These are phyloP conservation scores for Yamadazyma diospyri DNA, from an alignment of 1,139 yeast species.

Conservation along the genomic window DNA sequence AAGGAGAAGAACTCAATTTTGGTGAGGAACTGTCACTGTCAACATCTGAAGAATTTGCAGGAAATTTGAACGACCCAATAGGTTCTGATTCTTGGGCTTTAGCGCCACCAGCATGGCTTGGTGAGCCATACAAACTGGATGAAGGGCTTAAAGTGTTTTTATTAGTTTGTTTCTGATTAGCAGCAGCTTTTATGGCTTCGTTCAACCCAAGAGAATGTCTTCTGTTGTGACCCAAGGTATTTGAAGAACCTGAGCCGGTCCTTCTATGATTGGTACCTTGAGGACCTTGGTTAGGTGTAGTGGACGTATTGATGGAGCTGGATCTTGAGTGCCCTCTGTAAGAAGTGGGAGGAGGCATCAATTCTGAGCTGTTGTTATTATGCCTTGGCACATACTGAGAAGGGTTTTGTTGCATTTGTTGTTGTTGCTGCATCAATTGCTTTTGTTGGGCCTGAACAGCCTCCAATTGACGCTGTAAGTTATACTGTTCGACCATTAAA, in stretches of 20 bases:
- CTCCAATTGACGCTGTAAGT: slow-evolving; percentile 88
- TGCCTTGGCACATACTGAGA: slow-evolving; percentile 6
- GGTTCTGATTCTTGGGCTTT: slow-evolving; percentile 14
- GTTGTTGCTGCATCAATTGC: slow-evolving; percentile 68
- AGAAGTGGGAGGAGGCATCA: slow-evolving; percentile 28
- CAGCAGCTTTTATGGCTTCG: slow-evolving; percentile 98
- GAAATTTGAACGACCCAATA: slow-evolving; percentile 34
- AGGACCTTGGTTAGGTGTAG: neutral
- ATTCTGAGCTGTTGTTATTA: slow-evolving; percentile 16
- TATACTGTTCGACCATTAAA: slow-evolving; percentile 89
- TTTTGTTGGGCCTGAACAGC: slow-evolving; percentile 90
- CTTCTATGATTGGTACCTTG: slow-evolving; percentile 26
- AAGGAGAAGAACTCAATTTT: slow-evolving; percentile 17
- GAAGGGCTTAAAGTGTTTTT: slow-evolving; percentile 37
- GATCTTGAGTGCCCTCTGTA: slow-evolving; percentile 36
- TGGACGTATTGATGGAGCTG: slow-evolving; percentile 17
- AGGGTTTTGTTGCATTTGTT: slow-evolving; percentile 21
- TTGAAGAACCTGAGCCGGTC: slow-evolving; percentile 32
- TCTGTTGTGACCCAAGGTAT: slow-evolving; percentile 67
- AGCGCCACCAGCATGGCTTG: slow-evolving; percentile 8
- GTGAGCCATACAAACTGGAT: slow-evolving; percentile 14
- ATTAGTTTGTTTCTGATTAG: slow-evolving; percentile 66
- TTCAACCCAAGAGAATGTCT: slow-evolving; percentile 89
- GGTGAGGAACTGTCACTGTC: slow-evolving; percentile 16
- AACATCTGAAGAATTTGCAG: slow-evolving; percentile 20